Base-by-base conservation (phyloP, 192 early-diverging fungal genomes). In the Coemansia furcata region DNA sequence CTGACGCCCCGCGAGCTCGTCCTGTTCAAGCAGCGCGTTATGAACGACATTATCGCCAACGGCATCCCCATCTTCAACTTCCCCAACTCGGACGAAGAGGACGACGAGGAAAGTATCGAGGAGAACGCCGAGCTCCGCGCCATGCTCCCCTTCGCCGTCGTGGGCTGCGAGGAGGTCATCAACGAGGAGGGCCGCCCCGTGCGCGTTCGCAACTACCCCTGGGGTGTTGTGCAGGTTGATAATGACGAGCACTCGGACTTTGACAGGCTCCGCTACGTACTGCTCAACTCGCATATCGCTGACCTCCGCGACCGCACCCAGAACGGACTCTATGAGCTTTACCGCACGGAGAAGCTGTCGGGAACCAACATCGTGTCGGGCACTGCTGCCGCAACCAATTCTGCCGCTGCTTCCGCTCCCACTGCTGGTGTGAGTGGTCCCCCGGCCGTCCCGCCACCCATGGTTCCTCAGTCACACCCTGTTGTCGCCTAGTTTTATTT, bases 11-110 rank as follows among this genome's bases (percentile, higher is more conserved):
- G 87, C 50, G 97, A 99, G 76, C 73, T 94, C 59, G 74, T 86
- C 7, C 84, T 87, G 42, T 99, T 95, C 85, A 99, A 99, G 86
- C 89, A 91, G 75, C 87, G 90, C 80, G 86, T 98, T 63, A 98
- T 98, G 96, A 91, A 97, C 72, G 98, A 99, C 79, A 96, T 99
- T 84, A 87, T 89, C 14, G 86, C 92, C 76, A 94, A 95, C 84
- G 88, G 92, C 60, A 98, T 99, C 68, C 95, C 95, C 37, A 94
- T 98, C 72, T 99, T 96, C 85, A 94, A 93, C 83, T 99, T 99
- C 85, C 98, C 98, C 50, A 91, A 91, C 68, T 90, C 96, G 63
- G 89, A 90, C 23, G 96, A 99, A 64, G 97, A 98, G 74, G 97
- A 97, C 74, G 98, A 98, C 69, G 97, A 99, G 78, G 98, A 99